A percentile compares a stretch with the other conserved stretches of the same genome.
Evolutionary conservation across 306 rosid genomes (phyloP).

Genomic region (Urtica urens): DNA sequence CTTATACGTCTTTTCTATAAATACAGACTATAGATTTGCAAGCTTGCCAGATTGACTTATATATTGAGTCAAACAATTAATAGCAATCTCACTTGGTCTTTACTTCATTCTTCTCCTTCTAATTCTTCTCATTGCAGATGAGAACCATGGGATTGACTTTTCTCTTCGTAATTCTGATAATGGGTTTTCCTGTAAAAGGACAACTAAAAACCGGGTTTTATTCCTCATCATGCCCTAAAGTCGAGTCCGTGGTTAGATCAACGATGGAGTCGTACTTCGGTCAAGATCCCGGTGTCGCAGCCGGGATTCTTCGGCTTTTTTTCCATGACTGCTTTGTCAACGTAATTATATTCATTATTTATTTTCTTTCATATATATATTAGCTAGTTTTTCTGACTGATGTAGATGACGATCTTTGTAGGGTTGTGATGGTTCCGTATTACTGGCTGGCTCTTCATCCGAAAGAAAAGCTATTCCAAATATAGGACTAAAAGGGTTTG

Average conservation of each 20-base stretch:
- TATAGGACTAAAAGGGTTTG: conserved; percentile 61
- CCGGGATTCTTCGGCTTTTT: conserved; percentile 59
- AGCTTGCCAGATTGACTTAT: not conserved
- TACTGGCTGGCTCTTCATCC: conserved; percentile 30
- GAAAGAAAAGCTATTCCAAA: conserved; percentile 43
- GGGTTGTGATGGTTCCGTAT: conserved; percentile 61
- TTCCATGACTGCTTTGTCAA: conserved; percentile 52
- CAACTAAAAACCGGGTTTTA: conserved; percentile 54
- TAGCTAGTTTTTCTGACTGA: not conserved
- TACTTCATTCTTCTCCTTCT: not conserved
- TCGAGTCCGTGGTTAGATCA: conserved; percentile 48
- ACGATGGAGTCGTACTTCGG: conserved; percentile 42
- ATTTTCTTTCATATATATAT: not conserved
- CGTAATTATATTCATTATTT: conserved; percentile 8
- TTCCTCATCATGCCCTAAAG: conserved; percentile 51
- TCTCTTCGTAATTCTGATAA: conserved; percentile 24
- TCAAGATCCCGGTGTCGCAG: conserved; percentile 45
- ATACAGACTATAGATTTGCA: conserved; percentile 13
- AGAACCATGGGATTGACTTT: conserved; percentile 16
- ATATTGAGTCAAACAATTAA: conserved; percentile 6
- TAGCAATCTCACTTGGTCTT: not conserved
- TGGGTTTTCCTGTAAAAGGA: conserved; percentile 25
- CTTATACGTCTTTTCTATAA: conserved; percentile 18
- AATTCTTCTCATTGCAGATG: conserved; percentile 22
- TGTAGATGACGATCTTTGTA: conserved; percentile 1